Evolutionary conservation across 1,284 basidiomycete genomes (phyloP).

Genomic region (Naganishia sp.): DNA sequence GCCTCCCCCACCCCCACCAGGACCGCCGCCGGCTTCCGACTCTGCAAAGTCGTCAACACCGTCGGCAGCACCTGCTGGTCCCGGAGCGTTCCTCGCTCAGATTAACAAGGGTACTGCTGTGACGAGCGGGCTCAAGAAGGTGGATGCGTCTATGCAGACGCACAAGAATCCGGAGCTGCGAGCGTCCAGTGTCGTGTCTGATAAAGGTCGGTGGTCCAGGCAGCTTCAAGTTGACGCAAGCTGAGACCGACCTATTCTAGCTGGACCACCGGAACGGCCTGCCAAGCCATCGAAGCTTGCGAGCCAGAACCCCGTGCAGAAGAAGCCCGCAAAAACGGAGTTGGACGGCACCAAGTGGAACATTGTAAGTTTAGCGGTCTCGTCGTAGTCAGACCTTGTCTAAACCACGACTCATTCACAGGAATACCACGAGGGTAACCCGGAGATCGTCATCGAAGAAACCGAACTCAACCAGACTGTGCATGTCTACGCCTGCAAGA

Average conservation of each 20-base stretch:
- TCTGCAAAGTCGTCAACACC: conserved; percentile 56
- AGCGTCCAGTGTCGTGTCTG: conserved; percentile 66
- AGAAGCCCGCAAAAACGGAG: conserved; percentile 89
- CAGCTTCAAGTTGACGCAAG: background rate
- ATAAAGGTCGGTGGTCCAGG: conserved; percentile 44
- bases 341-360: conserved; percentile 94
- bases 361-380: conserved; percentile 64
- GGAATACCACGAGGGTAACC: conserved; percentile 80
- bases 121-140: conserved; percentile 87
- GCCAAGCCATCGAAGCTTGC: conserved; percentile 74
- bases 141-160: conserved; percentile 94
- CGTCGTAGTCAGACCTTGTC: background rate
- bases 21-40: conserved; percentile 57
- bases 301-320: conserved; percentile 56
- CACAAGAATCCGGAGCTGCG: conserved; percentile 95
- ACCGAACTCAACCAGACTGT: conserved; percentile 81
- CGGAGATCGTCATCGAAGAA: conserved; percentile 70
- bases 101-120: conserved; percentile 88
- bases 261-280: conserved; percentile 51
- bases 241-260: conserved; percentile 43
- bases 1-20: conserved; percentile 62
- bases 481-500: conserved; percentile 90
- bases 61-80: conserved; percentile 55
- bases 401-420: conserved; percentile 47
- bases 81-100: conserved; percentile 86